Conservation (phyloP, 2,329 filamentous ascomycete species). For the Microsporum canis region DNA sequence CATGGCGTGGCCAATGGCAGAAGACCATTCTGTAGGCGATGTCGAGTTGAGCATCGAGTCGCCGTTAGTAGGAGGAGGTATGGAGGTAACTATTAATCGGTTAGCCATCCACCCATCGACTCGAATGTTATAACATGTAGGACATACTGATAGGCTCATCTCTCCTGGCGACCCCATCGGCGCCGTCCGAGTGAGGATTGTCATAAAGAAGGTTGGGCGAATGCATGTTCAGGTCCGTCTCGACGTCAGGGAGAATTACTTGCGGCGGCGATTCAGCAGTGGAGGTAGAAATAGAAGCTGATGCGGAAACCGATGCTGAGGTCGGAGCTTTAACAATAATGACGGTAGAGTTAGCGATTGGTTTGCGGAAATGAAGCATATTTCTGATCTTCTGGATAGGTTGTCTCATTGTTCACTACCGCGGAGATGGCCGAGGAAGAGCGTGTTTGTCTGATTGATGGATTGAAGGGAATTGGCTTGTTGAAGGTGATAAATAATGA, state of each 20-base stretch:
- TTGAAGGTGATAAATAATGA: neutral
- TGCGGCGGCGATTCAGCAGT: constrained; percentile 20
- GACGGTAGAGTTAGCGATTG: constrained; percentile 4
- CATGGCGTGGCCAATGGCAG: constrained; percentile 39
- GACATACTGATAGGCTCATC: neutral
- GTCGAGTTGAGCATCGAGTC: neutral
- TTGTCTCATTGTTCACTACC: neutral
- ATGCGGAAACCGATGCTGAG: neutral
- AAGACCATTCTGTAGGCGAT: constrained; percentile 35
- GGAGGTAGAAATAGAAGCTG: neutral
- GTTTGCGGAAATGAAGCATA: constrained; percentile 8
- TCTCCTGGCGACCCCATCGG: constrained; percentile 10
- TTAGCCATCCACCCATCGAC: neutral
- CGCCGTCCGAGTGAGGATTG: constrained; percentile 18
- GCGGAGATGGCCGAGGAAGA: neutral
- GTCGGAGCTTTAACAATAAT: constrained; percentile 3
- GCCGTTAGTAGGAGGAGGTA: neutral
- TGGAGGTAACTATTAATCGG: neutral
- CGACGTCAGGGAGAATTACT: constrained; percentile 31
- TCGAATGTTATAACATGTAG: neutral
- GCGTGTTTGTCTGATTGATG: neutral
- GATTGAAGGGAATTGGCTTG: neutral
- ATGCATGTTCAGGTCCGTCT: constrained; percentile 35
- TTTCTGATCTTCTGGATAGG: constrained; percentile 6
- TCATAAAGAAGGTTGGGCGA: constrained; percentile 29